phyloP scores from a whole-genome alignment of 2,329 filamentous ascomycete genomes.

The Fusarium austroafricanum region DNA sequence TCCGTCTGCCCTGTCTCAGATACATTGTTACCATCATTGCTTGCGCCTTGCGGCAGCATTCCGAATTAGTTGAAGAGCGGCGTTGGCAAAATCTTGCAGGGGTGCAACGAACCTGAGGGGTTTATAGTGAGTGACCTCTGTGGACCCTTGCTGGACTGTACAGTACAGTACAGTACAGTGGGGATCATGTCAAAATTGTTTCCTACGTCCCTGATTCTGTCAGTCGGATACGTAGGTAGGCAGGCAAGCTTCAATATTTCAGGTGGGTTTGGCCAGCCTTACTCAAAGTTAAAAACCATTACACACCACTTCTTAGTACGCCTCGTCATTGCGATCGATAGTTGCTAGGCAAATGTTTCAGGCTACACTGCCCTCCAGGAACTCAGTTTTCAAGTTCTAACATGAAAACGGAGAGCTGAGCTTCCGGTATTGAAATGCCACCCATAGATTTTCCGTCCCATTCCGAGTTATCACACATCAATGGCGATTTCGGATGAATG shows the following conservation, averaged over 20 bases:
- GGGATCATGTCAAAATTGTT: not conserved
- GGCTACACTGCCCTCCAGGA: slow-evolving; percentile 24
- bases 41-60: slow-evolving; percentile 22
- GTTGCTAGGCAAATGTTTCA: slow-evolving; percentile 17
- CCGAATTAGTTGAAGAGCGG: slow-evolving; percentile 1
- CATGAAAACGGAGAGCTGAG: slow-evolving; percentile 15
- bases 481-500: not conserved
- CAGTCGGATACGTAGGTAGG: not conserved
- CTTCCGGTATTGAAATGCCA: slow-evolving; percentile 11
- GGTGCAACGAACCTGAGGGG: slow-evolving; percentile 45
- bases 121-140: not conserved
- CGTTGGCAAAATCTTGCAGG: slow-evolving; percentile 29
- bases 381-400: slow-evolving; percentile 29
- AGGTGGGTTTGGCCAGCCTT: not conserved
- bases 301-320: slow-evolving; percentile 4
- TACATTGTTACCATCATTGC: slow-evolving; percentile 33
- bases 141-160: not conserved
- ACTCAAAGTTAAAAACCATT: not conserved
- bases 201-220: not conserved
- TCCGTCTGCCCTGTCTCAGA: slow-evolving; percentile 7
- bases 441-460: not conserved
- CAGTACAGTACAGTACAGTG: not conserved
- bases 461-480: too few species aligned
- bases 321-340: slow-evolving; percentile 14
- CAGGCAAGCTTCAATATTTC: not conserved